Evolutionary conservation across 345 rosid genomes (phyloP), one percentile per base, ranked within the genome.

Genomic region (Citrus cavaleriei): DNA sequence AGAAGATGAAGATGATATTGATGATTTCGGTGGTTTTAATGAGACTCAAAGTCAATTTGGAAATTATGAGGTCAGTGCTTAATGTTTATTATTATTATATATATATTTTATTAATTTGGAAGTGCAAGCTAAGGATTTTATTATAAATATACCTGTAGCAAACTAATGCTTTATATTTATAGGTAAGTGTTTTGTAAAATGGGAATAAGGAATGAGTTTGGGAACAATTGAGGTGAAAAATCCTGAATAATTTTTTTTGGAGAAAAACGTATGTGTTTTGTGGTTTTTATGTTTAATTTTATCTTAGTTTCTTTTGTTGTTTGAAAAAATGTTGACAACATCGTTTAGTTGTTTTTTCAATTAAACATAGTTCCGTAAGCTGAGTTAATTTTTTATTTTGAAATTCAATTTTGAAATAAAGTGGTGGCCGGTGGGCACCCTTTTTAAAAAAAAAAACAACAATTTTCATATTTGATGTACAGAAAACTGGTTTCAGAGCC

Each of bases 31-130:
- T 38, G 98, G 97, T 51, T 88, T 87, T 61, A 80, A 85, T 58
- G 97, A 92, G 61, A 88, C 89, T 3, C 90, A 86, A 55, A 91
- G 90, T 71, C 90, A 88, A 55, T 84, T 82, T 27, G 94, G 90
- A 10, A 80, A 58, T 61, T 85, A 81, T 79, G 93, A 91, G 54
- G 96, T 94, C 66, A 85, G 87, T 72, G 3, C 3, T 37, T 0
- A 74, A 27, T 21, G 24, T 27, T 35, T 38, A 46, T 46, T 12
- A 46, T 46, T 46, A 3, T 42, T 40, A 32, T 32, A 32, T 32
- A 4, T 32, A 0, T 32, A 0, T 12, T 46, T 46, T 12, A 1
- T 46, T 3, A 46, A 46, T 46, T 46, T 46, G 18, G 51, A 46
- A 46, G 18, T 46, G 16, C 51, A 46, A 46, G 18, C 51, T 46